phyloP scores from a whole-genome alignment of 1,284 basidiomycete species.

The Puccinia polysora region DNA sequence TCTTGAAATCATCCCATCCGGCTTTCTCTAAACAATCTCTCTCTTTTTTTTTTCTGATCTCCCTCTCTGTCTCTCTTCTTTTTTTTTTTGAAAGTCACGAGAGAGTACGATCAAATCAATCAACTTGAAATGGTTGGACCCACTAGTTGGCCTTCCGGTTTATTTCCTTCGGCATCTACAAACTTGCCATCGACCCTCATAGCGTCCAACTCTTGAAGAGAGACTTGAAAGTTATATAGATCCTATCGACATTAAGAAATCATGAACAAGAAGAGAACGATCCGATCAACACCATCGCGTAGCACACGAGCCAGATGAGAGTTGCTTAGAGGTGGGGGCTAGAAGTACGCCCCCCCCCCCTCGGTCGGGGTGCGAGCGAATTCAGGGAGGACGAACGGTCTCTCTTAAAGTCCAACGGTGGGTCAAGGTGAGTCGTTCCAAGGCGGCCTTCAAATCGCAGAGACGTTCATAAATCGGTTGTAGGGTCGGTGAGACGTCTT shows the following conservation, averaged over 20 bases:
- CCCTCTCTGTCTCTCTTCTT: too few species aligned
- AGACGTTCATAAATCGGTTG: constrained; percentile 94
- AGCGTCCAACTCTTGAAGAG: constrained; percentile 91
- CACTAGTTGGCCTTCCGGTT: constrained; percentile 84
- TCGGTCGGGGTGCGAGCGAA: too few species aligned
- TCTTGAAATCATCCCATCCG: not conserved
- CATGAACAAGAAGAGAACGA: not conserved
- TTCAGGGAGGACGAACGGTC: constrained; percentile 60
- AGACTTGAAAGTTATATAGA: constrained; percentile 69
- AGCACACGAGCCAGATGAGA: too few species aligned
- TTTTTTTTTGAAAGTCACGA: not conserved
- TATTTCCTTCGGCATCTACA: constrained; percentile 85
- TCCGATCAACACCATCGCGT: not conserved
- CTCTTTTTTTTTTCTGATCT: not conserved
- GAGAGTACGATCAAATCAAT: not conserved
- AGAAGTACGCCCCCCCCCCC: not conserved
- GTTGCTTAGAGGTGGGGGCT: not conserved
- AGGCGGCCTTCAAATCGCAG: constrained; percentile 73
- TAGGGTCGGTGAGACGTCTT: constrained; percentile 77
- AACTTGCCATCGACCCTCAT: constrained; percentile 97
- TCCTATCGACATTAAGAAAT: constrained; percentile 43
- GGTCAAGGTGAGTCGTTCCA: constrained; percentile 84
- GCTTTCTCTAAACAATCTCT: not conserved
- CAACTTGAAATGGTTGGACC: constrained; percentile 50
- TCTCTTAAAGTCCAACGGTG: constrained; percentile 96